Conservation (phyloP, 345 rosid species). For the Combretum micranthum region DNA sequence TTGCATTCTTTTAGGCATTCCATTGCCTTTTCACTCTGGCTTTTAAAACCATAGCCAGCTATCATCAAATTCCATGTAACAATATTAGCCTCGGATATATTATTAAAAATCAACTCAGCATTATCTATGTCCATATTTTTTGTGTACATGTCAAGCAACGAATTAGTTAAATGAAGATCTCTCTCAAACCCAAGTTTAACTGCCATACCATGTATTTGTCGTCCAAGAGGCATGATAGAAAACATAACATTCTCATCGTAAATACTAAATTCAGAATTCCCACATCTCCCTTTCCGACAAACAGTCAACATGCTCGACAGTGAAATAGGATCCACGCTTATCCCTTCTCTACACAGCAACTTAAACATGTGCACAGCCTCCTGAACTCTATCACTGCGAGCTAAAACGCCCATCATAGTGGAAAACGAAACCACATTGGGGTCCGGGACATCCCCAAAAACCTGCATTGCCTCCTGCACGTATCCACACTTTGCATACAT, state of each 20-base stretch:
- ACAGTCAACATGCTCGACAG: slow-evolving; percentile 59
- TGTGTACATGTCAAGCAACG: slow-evolving; percentile 57
- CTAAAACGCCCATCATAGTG: slow-evolving; percentile 45
- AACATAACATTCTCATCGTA: slow-evolving; percentile 9
- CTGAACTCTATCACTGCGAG: slow-evolving; percentile 29
- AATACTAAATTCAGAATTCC: slow-evolving; percentile 14
- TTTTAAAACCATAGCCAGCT: slow-evolving; percentile 54
- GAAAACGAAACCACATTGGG: slow-evolving; percentile 72
- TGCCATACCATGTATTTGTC: slow-evolving; percentile 50
- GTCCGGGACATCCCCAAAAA: slow-evolving; percentile 27
- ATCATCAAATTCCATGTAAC: slow-evolving; percentile 85
- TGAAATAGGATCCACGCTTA: slow-evolving; percentile 47
- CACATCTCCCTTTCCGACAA: slow-evolving; percentile 35
- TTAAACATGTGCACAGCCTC: slow-evolving; percentile 66
- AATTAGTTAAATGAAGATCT: slow-evolving; percentile 58
- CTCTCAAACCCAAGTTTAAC: slow-evolving; percentile 45
- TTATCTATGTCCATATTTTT: slow-evolving; percentile 46
- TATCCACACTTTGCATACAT: slow-evolving; percentile 63
- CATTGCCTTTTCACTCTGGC: slow-evolving; percentile 31
- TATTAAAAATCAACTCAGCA: slow-evolving; percentile 47
- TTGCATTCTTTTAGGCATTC: slow-evolving; percentile 43
- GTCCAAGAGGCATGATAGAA: slow-evolving; percentile 26
- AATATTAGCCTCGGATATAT: slow-evolving; percentile 34
- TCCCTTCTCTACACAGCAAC: slow-evolving; percentile 40
- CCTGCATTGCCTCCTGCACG: slow-evolving; percentile 31